Evolutionary conservation across 495 filamentous ascomycete genomes (phyloP), one percentile per base, ranked within the genome.

Genomic region (Annulohypoxylon nitens): DNA sequence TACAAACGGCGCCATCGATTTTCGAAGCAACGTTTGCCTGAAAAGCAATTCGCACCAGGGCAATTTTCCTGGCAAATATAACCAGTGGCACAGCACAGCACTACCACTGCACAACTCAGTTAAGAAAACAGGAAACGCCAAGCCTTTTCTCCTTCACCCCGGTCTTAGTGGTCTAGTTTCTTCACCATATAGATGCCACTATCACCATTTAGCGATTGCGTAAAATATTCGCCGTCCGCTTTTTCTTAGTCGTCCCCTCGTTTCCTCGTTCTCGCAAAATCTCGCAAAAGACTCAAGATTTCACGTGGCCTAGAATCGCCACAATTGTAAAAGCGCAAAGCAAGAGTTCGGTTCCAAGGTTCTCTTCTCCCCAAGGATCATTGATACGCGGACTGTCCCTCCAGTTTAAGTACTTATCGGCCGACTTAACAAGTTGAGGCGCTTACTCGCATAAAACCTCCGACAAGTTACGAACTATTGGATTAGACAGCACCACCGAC

Each of bases 381-480:
- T 47, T 54, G 57, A 61, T 59, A 59, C 69, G 39, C 62, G 57
- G 61, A 14, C 39, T 67, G 54, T 71, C 47, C n/a, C 33, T 36
- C 57, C 50, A 55, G 25, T 67, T 57, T 26, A 25, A 66, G 47
- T 37, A 47, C 25, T 39, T 20, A 61, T 67, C 59, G 25, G 36
- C 64, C 36, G 55, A 57, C 55, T 50, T 53, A 60, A 20, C 51
- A 36, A 62, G 50, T 20, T 33, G 33, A 37, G 33, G 65, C 66
- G 71, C 71, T 69, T 74, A 74, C 61, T 70, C 65, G 70, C 65
- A 60, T 68, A 68, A 64, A 55, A 64, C 14, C 25, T 63, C 60
- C 41, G 36, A 54, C 39, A n/a, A 43, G 11, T 45, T 39, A 47
- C 25, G 16, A 48, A 39, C 39, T 39, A 53, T 61, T 68, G 57